Evolutionary conservation across 2,329 filamentous ascomycete species (phyloP).

Genomic region (Pestalotiopsis sp.): DNA sequence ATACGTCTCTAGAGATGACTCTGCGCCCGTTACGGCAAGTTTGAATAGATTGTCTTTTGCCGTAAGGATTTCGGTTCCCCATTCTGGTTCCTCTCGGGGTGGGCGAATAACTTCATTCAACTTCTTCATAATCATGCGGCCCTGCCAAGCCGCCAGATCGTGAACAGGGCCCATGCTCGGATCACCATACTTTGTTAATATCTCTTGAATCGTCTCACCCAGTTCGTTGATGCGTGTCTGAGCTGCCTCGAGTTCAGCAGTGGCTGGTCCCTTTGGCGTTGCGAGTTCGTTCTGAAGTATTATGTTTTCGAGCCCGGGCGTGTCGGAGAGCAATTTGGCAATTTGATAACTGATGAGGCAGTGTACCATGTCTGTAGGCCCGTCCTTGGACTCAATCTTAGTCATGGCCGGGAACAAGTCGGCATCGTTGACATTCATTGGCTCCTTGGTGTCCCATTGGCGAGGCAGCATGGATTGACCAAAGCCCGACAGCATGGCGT

Average conservation of each 20-base stretch:
- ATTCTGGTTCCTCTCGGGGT: conserved; percentile 49
- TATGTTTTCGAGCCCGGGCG: conserved; percentile 51
- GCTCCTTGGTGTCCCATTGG: conserved; percentile 59
- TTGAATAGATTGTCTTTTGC: conserved; percentile 59
- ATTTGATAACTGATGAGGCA: conserved; percentile 54
- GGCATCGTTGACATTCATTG: conserved; percentile 61
- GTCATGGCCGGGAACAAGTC: conserved; percentile 58
- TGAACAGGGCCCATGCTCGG: conserved; percentile 55
- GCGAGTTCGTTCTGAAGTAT: conserved; percentile 47
- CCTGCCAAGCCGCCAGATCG: conserved; percentile 49
- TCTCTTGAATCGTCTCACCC: conserved; percentile 42
- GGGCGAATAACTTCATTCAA: conserved; percentile 50
- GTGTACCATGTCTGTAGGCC: conserved; percentile 65
- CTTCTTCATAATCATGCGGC: conserved; percentile 51
- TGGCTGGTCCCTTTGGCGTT: conserved; percentile 24
- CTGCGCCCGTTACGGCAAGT: conserved; percentile 50
- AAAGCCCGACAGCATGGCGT: conserved; percentile 60
- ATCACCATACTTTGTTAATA: conserved; percentile 55
- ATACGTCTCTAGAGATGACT: conserved; percentile 50
- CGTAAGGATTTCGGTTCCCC: conserved; percentile 50
- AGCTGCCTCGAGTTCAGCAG: conserved; percentile 42
- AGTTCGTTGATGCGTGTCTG: conserved; percentile 44
- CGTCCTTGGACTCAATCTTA: conserved; percentile 52
- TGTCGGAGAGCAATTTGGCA: conserved; percentile 51
- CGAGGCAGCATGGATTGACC: conserved; percentile 53